phyloP scores from a whole-genome alignment of 2,329 filamentous ascomycete species.

The Cladosporium sp. region DNA sequence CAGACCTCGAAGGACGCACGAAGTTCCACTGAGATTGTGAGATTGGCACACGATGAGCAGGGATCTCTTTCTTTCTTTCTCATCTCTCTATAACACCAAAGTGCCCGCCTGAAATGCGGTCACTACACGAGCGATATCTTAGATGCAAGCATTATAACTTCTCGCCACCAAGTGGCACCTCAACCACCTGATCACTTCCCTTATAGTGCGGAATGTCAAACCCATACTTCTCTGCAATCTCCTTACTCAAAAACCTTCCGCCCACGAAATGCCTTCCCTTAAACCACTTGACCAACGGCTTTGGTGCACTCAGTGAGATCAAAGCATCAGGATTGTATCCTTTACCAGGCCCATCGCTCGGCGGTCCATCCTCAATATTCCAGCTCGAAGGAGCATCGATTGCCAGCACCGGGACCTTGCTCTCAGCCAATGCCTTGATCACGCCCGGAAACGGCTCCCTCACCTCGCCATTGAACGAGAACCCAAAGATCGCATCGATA shows the following conservation, averaged over 20 bases:
- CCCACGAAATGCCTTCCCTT: constrained; percentile 88
- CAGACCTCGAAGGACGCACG: no score
- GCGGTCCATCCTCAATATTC: constrained; percentile 87
- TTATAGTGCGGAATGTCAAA: constrained; percentile 80
- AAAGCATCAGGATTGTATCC: constrained; percentile 78
- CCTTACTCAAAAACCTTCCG: constrained; percentile 79
- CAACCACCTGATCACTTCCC: constrained; percentile 85
- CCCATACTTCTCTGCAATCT: constrained; percentile 80
- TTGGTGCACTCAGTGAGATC: constrained; percentile 89
- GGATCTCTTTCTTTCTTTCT: no score
- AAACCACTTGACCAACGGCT: constrained; percentile 83
- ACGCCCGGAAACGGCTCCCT: constrained; percentile 87
- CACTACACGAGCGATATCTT: neutral
- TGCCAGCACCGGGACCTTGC: constrained; percentile 74
- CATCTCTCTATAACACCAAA: no score
- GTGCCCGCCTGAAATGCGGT: no score
- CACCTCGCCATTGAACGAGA: constrained; percentile 88
- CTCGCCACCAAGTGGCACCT: constrained; percentile 55
- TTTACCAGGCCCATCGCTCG: constrained; percentile 71
- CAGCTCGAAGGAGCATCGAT: constrained; percentile 94
- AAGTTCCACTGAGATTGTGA: no score
- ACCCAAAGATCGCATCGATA: constrained; percentile 91
- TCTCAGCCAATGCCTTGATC: constrained; percentile 73
- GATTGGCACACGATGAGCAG: no score
- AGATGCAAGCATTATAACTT: constrained; percentile 49